phyloP scores from a whole-genome alignment of 768 basidiomycete genomes.

The Amanita rubescens region DNA sequence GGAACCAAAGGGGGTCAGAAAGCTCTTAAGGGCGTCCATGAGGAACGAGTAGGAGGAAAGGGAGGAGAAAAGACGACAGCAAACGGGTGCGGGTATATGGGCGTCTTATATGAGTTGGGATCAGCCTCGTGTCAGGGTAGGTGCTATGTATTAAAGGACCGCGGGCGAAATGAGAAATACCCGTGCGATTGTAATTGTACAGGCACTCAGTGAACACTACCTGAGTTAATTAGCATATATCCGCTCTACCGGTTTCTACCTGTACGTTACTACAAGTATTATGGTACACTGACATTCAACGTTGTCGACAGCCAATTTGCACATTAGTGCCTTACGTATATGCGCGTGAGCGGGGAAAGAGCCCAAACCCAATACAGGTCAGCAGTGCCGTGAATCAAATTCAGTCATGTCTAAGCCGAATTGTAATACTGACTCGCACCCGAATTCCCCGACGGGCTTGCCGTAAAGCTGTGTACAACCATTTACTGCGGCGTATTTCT shows the following conservation, averaged over 20 bases:
- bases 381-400: neutral
- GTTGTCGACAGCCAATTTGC: neutral
- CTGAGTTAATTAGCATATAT: neutral
- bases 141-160: slow-evolving; percentile 1
- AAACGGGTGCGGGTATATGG: slow-evolving; percentile 27
- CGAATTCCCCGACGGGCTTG: neutral
- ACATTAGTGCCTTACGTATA: neutral
- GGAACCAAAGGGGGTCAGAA: slow-evolving; percentile 65
- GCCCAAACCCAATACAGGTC: neutral
- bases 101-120: slow-evolving; percentile 35
- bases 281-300: neutral
- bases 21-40: slow-evolving; percentile 67
- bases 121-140: slow-evolving; percentile 32
- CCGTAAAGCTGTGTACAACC: neutral
- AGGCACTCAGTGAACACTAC: neutral
- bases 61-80: slow-evolving; percentile 27
- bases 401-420: neutral
- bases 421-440: neutral
- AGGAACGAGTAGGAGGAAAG: slow-evolving; percentile 19
- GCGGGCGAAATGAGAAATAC: neutral
- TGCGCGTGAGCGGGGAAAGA: neutral
- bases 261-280: neutral
- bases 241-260: neutral
- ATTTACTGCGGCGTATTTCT: neutral
- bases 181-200: neutral